Evolutionary conservation across 1,139 yeast genomes (phyloP), one percentile per base, ranked within the genome.

Genomic region (Candida albicans): DNA sequence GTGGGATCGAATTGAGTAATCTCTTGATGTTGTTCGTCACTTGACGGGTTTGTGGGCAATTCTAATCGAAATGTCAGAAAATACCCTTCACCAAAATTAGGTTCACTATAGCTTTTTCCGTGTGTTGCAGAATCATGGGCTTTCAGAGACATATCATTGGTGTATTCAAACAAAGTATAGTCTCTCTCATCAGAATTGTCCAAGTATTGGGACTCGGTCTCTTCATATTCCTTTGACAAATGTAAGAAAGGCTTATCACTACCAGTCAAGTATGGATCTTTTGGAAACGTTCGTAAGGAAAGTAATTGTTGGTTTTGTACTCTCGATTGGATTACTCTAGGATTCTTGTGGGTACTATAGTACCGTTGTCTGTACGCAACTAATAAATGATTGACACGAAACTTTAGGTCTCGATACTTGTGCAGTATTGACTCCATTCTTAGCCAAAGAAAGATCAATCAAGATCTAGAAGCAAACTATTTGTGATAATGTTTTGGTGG

Each of bases 301-400:
- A 71, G 54, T 25, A 77, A 58, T 8, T 67, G 72, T 41, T 63
- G 61, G 41, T 66, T 61, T 27, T 64, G 62, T 39, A 71, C 62
- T 48, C 67, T 68, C 12, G 70, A 53, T 15, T 72, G 71, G 11
- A 77, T 63, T 4, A 76, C 65, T 22, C 67, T 54, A 0, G 74
- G 73, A 46, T 70, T 67, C 25, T 58, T 58, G 32, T 65, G 56
- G 29, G 64, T 57, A 54, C 67, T 70, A 55, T 77, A 75, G 61
- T 70, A 73, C 52, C 65, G 65, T 41, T 70, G 75, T 41, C 67
- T 63, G 42, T 67, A 65, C 40, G 68, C 70, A 22, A 74, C 64
- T 39, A 61, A 59, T 12, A 64, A 55, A 45, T 68, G 70, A 42
- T 59, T 62, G 24, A 64, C 49, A 35, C 59, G 58, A 50, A 59